A percentile compares a stretch with the other conserved stretches of the same genome.
Conservation (phyloP, 768 basidiomycete genomes). For the Kwoniella heveanensis region DNA sequence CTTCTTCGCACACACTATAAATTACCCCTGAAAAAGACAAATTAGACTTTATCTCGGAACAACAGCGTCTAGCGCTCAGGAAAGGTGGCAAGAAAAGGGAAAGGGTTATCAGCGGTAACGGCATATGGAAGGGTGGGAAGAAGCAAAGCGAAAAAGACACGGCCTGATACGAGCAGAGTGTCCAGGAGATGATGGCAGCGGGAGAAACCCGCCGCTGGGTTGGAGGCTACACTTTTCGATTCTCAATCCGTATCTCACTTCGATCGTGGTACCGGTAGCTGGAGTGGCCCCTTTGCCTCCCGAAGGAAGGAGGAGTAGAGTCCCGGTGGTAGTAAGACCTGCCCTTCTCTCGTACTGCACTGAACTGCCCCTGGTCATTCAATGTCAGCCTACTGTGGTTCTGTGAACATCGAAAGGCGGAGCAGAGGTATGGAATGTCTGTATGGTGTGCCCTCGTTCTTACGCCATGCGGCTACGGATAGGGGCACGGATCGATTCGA, state of each 20-base stretch:
- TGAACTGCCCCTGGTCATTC: no score
- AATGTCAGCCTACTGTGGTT: background rate
- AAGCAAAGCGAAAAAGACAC: background rate
- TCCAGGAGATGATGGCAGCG: no score
- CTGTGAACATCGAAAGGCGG: background rate
- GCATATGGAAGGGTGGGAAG: background rate
- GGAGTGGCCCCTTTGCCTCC: no score
- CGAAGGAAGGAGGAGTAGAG: no score
- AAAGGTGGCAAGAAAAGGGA: background rate
- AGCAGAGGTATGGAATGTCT: background rate
- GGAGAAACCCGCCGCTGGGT: no score
- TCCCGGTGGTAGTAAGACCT: no score
- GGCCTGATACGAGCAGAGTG: no score
- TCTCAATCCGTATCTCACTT: background rate
- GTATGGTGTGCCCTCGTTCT: background rate
- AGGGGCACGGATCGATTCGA: no score
- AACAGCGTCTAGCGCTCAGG: background rate
- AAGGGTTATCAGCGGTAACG: background rate
- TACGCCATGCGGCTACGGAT: slow-evolving; percentile 1
- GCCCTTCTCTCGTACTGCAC: no score
- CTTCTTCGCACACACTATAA: background rate
- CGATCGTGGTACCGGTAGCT: no score
- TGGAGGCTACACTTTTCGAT: background rate
- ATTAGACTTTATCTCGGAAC: slow-evolving; percentile 3
- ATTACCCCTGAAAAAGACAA: background rate